A percentile compares a stretch with the other conserved stretches of the same genome.
Evolutionary conservation across 768 basidiomycete genomes (phyloP).

Genomic region (Leccinum imitatum): DNA sequence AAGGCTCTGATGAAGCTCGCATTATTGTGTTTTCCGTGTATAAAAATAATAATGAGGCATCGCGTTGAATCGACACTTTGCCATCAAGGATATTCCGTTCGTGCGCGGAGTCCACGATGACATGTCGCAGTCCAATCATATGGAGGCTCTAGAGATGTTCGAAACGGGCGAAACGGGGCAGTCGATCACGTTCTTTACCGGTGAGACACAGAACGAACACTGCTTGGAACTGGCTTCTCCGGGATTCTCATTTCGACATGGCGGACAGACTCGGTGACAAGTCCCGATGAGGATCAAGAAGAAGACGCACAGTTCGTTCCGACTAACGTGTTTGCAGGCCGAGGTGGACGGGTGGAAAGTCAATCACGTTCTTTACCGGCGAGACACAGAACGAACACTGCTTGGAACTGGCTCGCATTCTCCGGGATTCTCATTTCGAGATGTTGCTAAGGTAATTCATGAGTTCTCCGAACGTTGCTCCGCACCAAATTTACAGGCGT

Average conservation of each 20-base stretch:
- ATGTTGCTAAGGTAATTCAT: too few relatives aligned
- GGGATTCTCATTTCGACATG: slow-evolving; percentile 77
- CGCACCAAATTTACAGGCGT: too few relatives aligned
- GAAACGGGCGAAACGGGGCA: slow-evolving; percentile 74
- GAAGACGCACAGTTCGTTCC: slow-evolving; percentile 71
- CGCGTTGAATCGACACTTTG: slow-evolving; percentile 80
- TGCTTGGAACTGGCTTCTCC: slow-evolving; percentile 87
- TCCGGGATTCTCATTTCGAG: slow-evolving; percentile 83
- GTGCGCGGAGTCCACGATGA: slow-evolving; percentile 79
- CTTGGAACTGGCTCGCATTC: slow-evolving; percentile 69
- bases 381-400: slow-evolving; percentile 80
- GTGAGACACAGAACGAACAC: slow-evolving; percentile 79
- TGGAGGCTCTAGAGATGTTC: slow-evolving; percentile 86
- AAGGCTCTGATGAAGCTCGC: slow-evolving; percentile 32
- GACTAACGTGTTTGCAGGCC: too few relatives aligned
- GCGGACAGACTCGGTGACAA: slow-evolving; percentile 49
- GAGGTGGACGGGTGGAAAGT: slow-evolving; percentile 58
- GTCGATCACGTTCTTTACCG: slow-evolving; percentile 94
- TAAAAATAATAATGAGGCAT: slow-evolving; percentile 81
- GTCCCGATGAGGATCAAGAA: slow-evolving; percentile 98
- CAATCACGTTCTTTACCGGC: slow-evolving; percentile 96
- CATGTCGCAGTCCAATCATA: slow-evolving; percentile 79
- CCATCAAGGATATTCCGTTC: slow-evolving; percentile 74
- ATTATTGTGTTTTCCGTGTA: slow-evolving; percentile 94
- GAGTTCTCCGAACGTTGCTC: too few relatives aligned